Evolutionary conservation across 108 stramenopile genomes (phyloP), one percentile per base, ranked within the genome.

Genomic region (Schizochytrium sp.): DNA sequence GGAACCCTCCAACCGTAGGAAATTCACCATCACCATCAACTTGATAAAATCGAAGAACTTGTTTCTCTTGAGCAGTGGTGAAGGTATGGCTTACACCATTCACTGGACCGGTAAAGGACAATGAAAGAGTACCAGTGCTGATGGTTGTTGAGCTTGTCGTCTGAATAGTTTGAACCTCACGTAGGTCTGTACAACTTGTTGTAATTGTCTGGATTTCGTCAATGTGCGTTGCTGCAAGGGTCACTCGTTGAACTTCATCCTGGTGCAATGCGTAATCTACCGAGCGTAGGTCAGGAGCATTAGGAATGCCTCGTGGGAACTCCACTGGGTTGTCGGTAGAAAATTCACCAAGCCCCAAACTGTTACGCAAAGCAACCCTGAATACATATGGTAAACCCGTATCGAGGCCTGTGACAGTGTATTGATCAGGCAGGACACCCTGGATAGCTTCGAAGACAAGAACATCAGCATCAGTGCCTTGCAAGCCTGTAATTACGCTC

Each of bases 121-220:
- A 53, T 5, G 38, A 47, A 28, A 83, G 45, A 19, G 53, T 49
- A 5, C 76, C 76, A 28, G 47, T 0, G 46, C 56, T 87, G 59
- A 90, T 69, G 61, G 89, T 91, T 40, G 90, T 88, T 49, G 87
- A 92, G 19, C 88, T 87, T 3, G 38, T 56, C 41, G 89, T 69
- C 41, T 90, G 61, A 55, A 96, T 87, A 87, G 95, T 93, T 89
- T 97, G 96, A 19, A 96, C 94, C 91, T 95, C 96, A 17, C 91
- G 93, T 38, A 96, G 92, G 7, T 57, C 61, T 4, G 94, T 87
- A 50, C 96, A 95, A 2, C 92, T 87, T n/a, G 95, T 95, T 46
- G 91, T 89, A 72, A 97, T 91, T 60, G 87, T 60, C 72, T 97
- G 96, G 69, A 97, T 90, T 72, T 97, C 96, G 72, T 93, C 91